Conservation (phyloP, 2,329 filamentous ascomycete genomes). For the Nigrograna mackinnonii region DNA sequence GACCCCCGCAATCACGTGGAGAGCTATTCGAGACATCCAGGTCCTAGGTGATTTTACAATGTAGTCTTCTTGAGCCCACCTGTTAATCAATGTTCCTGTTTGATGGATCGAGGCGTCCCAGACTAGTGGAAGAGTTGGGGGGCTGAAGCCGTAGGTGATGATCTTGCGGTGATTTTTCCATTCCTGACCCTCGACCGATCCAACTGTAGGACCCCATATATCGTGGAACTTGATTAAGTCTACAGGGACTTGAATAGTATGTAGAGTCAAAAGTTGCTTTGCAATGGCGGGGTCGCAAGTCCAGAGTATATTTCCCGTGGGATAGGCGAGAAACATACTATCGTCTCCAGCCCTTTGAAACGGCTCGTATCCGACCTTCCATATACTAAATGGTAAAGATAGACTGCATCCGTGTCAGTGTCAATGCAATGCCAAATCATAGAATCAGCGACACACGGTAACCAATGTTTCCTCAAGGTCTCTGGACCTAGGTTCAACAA, state of each 20-base stretch:
- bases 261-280: background rate
- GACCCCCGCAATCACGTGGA: background rate
- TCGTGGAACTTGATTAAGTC: slow-evolving; percentile 1
- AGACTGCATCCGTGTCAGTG: background rate
- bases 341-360: background rate
- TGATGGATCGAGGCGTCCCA: background rate
- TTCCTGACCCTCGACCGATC: background rate
- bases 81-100: background rate
- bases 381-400: background rate
- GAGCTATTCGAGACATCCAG: background rate
- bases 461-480: background rate
- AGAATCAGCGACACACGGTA: background rate
- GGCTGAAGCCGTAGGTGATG: background rate
- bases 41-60: background rate
- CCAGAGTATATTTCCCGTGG: background rate
- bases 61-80: background rate
- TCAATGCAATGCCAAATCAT: background rate
- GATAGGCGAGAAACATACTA: background rate
- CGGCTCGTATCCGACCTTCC: background rate
- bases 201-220: background rate
- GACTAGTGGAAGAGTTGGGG: background rate
- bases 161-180: background rate
- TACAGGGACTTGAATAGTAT: background rate
- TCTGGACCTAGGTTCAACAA: background rate
- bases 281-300: background rate